Conservation (phyloP, 768 basidiomycete species). For the Podaxis mareebaensis region DNA sequence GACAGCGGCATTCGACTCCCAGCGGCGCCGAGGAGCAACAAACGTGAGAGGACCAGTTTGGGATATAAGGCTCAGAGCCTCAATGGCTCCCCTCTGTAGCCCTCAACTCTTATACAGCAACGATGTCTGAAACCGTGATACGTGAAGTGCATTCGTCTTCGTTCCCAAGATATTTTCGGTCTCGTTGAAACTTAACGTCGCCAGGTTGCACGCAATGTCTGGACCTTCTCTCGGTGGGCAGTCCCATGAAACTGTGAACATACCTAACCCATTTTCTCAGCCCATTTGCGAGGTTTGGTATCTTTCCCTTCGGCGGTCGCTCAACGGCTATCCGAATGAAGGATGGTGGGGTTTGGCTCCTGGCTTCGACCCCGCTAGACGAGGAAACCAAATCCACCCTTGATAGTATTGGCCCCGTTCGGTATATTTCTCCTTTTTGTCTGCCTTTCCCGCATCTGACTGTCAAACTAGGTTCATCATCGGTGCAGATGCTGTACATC, state of each 20-base stretch:
- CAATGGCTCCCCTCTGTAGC: background rate
- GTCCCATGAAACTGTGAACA: background rate
- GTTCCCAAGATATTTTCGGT: background rate
- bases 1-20: background rate
- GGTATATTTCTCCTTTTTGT: slow-evolving; percentile 36
- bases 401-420: slow-evolving; percentile 66
- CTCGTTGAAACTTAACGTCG: background rate
- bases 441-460: background rate
- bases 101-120: background rate
- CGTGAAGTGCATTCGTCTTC: slow-evolving; percentile 32
- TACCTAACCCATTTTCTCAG: slow-evolving; percentile 31
- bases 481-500: slow-evolving; percentile 57
- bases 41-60: background rate
- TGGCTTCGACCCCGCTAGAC: slow-evolving; percentile 78
- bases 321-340: slow-evolving; percentile 77
- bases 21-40: background rate
- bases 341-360: slow-evolving; percentile 73
- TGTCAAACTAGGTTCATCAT: slow-evolving; percentile 53
- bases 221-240: slow-evolving; percentile 64
- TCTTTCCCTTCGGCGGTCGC: slow-evolving; percentile 79
- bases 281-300: slow-evolving; percentile 64
- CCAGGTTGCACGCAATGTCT: slow-evolving; percentile 53
- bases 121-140: slow-evolving; percentile 40
- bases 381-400: slow-evolving; percentile 63
- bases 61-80: background rate